phyloP scores from a whole-genome alignment of 495 filamentous ascomycete species.

The Cudoniella acicularis region DNA sequence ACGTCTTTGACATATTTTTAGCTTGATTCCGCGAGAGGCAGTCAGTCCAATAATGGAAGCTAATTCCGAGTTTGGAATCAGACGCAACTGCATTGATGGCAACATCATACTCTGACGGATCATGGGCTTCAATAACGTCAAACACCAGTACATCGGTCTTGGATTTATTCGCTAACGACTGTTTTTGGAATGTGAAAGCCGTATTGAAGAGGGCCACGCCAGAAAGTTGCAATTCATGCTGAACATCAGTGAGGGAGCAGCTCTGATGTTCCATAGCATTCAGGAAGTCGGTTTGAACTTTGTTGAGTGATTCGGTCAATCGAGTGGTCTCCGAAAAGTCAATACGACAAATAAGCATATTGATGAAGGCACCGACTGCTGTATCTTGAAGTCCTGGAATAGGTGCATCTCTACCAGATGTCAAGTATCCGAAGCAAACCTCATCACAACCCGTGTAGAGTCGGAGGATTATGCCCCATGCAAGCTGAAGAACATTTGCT shows the following conservation, averaged over 20 bases:
- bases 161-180: background rate
- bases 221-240: background rate
- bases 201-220: background rate
- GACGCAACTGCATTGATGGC: background rate
- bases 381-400: conserved; percentile 42
- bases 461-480: conserved; percentile 50
- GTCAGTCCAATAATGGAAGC: too few species aligned
- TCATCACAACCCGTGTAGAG: conserved; percentile 46
- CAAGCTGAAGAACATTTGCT: conserved; percentile 48
- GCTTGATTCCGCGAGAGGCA: too few species aligned
- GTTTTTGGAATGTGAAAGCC: background rate
- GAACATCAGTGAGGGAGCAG: background rate
- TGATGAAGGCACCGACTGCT: conserved; percentile 46
- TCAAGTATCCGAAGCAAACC: conserved; percentile 52
- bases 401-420: conserved; percentile 34
- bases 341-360: conserved; percentile 32
- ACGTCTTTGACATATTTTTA: conserved; percentile 12
- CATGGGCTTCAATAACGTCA: background rate
- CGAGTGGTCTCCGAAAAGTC: conserved; percentile 27
- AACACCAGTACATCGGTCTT: background rate
- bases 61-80: too few species aligned
- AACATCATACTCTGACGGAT: background rate
- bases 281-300: conserved; percentile 3
- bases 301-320: conserved; percentile 24
- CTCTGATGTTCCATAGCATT: background rate